Conservation (phyloP, 2,329 filamentous ascomycete species). For the Microsporum audouinii region DNA sequence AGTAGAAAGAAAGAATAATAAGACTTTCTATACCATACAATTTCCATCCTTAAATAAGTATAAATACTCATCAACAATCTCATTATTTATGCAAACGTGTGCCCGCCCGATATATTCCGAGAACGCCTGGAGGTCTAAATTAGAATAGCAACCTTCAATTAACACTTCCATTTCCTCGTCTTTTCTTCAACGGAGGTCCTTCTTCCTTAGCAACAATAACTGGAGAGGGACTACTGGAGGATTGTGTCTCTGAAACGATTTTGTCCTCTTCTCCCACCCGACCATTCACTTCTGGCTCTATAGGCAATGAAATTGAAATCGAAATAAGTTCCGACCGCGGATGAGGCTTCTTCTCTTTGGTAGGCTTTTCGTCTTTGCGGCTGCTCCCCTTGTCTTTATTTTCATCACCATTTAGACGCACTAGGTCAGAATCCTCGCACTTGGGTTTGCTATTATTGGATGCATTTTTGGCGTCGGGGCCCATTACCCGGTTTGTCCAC, state of each 20-base stretch:
- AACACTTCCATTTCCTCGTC: slow-evolving; percentile 20
- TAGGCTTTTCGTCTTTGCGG: neutral
- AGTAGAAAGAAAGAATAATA: neutral
- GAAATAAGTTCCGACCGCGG: slow-evolving; percentile 18
- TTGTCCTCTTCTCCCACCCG: neutral
- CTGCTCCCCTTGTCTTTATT: neutral
- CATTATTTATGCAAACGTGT: neutral
- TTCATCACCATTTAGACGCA: neutral
- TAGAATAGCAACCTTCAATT: neutral
- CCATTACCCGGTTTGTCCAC: neutral
- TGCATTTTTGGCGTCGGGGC: neutral
- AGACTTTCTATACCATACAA: neutral
- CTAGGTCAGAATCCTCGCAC: neutral
- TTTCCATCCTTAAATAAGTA: neutral
- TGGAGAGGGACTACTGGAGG: neutral
- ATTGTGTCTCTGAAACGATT: neutral
- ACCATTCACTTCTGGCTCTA: slow-evolving; percentile 11
- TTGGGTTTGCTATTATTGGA: neutral
- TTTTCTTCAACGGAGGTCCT: slow-evolving; percentile 28
- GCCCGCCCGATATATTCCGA: neutral
- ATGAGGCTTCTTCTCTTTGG: neutral
- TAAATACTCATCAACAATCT: neutral
- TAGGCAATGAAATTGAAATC: slow-evolving; percentile 25
- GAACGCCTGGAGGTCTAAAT: neutral
- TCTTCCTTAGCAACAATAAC: slow-evolving; percentile 15